phyloP scores from a whole-genome alignment of 768 basidiomycete genomes.

The Tephrocybe sp. region DNA sequence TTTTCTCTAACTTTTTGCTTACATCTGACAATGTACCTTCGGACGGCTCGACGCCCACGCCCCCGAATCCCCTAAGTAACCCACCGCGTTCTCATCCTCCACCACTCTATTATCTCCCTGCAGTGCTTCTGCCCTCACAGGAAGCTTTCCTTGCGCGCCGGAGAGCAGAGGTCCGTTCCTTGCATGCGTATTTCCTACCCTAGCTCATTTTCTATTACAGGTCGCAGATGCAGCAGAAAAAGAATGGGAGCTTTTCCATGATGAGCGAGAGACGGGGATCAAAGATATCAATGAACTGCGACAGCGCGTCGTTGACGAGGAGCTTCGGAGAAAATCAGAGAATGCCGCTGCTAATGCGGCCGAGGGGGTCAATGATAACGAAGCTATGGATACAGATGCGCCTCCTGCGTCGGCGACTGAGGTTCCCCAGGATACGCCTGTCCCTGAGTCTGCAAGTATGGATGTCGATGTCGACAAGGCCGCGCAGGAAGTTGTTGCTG shows the following conservation, averaged over 20 bases:
- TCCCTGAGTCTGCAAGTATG: slow-evolving; percentile 27
- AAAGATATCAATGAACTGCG: slow-evolving; percentile 63
- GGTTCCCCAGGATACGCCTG: background rate
- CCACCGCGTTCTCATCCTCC: slow-evolving; percentile 68
- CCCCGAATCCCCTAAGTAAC: slow-evolving; percentile 39
- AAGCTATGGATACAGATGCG: slow-evolving; percentile 32
- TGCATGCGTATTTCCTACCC: background rate
- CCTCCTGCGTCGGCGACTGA: background rate
- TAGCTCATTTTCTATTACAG: slow-evolving; percentile 30
- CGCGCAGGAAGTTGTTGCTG: slow-evolving; percentile 33
- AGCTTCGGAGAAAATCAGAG: slow-evolving; percentile 43
- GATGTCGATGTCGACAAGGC: slow-evolving; percentile 38
- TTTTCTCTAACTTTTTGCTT: slow-evolving; percentile 70
- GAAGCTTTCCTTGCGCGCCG: slow-evolving; percentile 61
- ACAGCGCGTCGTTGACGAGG: slow-evolving; percentile 64
- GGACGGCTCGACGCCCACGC: slow-evolving; percentile 31
- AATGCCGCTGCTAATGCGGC: slow-evolving; percentile 1
- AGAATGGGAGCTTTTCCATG: slow-evolving; percentile 65
- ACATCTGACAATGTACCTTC: slow-evolving; percentile 68
- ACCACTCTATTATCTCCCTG: slow-evolving; percentile 76
- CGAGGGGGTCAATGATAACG: slow-evolving; percentile 31
- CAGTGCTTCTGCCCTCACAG: slow-evolving; percentile 63
- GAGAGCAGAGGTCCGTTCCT: slow-evolving; percentile 54
- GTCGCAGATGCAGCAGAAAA: slow-evolving; percentile 59
- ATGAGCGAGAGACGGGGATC: slow-evolving; percentile 56